Conservation (phyloP, 2,329 filamentous ascomycete genomes). For the Verticillium isaacii region DNA sequence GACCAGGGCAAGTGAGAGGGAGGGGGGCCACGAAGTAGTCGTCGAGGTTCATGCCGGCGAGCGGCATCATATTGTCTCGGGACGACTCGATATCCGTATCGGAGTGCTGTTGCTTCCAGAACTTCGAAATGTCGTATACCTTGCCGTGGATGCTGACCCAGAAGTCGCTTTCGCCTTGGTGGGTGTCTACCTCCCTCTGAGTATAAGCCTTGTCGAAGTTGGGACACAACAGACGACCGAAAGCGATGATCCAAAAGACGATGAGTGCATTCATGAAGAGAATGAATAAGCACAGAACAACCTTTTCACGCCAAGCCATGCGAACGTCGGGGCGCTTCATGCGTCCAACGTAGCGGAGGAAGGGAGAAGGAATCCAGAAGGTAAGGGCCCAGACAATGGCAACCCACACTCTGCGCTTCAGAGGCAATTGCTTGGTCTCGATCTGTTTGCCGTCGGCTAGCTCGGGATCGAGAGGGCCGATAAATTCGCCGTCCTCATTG, state of each 20-base stretch:
- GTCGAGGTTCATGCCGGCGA: slow-evolving; percentile 75
- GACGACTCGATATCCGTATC: slow-evolving; percentile 61
- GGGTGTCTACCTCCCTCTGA: slow-evolving; percentile 60
- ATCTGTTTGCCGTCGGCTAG: slow-evolving; percentile 72
- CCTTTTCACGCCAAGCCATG: slow-evolving; percentile 95
- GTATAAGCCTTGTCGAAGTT: slow-evolving; percentile 90
- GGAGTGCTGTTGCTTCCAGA: slow-evolving; percentile 81
- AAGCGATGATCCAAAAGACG: slow-evolving; percentile 87
- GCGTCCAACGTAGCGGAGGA: slow-evolving; percentile 75
- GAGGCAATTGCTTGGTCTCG: slow-evolving; percentile 61
- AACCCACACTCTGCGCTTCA: slow-evolving; percentile 72
- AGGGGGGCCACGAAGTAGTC: slow-evolving; percentile 83
- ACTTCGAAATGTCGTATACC: slow-evolving; percentile 89
- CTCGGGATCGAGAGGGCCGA: slow-evolving; percentile 70
- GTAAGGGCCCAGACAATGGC: slow-evolving; percentile 79
- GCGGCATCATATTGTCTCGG: slow-evolving; percentile 63
- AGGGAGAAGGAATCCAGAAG: slow-evolving; percentile 88
- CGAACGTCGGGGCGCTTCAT: slow-evolving; percentile 98
- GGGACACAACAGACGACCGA: slow-evolving; percentile 82
- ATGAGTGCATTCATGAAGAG: slow-evolving; percentile 73
- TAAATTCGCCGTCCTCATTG: slow-evolving; percentile 62
- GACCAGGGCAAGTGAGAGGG: slow-evolving; percentile 64
- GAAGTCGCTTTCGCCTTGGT: slow-evolving; percentile 70
- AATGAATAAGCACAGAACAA: slow-evolving; percentile 79
- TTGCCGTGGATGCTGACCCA: slow-evolving; percentile 83